Conservation (phyloP, 352 stramenopile species). For the Elongisporangium anandrum region DNA sequence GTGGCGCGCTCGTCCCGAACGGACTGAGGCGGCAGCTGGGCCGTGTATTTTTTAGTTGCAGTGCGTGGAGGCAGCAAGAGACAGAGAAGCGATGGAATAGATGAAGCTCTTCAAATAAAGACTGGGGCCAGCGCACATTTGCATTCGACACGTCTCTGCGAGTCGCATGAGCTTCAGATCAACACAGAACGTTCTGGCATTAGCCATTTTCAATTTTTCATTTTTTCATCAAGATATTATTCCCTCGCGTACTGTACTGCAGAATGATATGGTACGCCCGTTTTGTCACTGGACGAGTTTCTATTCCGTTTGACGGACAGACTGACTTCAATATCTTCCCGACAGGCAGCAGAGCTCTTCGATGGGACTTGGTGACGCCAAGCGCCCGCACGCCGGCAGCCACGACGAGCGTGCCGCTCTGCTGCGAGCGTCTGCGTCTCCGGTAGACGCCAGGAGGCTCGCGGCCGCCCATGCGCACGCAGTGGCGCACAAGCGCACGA, state of each 20-base stretch:
- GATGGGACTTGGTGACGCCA: not conserved
- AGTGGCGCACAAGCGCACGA: constrained; percentile 4
- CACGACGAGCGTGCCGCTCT: not conserved
- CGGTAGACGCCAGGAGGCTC: not conserved
- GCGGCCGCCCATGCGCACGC: not conserved
- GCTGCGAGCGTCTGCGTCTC: not conserved
- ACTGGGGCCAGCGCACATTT: no score
- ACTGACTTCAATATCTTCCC: not conserved
- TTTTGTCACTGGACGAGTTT: not conserved
- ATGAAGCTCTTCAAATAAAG: no score
- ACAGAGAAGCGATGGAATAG: not conserved
- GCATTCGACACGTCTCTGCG: no score
- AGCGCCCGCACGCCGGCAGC: not conserved
- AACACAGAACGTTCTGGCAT: no score
- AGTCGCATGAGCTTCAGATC: no score
- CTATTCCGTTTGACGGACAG: not conserved
- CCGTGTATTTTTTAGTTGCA: not conserved
- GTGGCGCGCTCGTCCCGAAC: constrained; percentile 37
- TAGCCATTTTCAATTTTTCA: no score
- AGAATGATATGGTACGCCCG: not conserved
- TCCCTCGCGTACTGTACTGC: no score
- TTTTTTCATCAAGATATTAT: no score
- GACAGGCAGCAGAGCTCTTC: no score
- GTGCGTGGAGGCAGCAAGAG: not conserved
- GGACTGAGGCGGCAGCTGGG: not conserved